Conservation (phyloP, 345 rosid species). For the Pugionium cornutum region DNA sequence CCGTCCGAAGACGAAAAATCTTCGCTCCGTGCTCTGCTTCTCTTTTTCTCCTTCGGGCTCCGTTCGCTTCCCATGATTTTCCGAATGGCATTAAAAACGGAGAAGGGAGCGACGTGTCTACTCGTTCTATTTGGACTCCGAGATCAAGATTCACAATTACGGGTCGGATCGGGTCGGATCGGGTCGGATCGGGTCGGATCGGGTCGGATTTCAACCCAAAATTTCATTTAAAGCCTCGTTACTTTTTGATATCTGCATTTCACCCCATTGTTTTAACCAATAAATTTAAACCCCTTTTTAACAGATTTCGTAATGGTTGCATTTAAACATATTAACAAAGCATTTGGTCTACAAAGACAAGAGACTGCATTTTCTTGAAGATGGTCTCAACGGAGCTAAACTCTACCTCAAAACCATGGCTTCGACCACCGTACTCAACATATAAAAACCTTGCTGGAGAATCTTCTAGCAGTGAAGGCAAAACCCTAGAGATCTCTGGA, state of each 20-base stretch:
- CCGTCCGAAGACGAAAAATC: slow-evolving; percentile 47
- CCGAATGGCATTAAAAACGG: slow-evolving; percentile 2
- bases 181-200: slow-evolving; percentile 29
- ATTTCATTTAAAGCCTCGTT: neutral
- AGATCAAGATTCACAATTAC: neutral
- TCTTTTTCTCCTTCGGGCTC: slow-evolving; percentile 57
- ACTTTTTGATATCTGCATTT: neutral
- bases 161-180: slow-evolving; percentile 32
- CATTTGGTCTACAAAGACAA: slow-evolving; percentile 46
- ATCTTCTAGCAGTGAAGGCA: slow-evolving; percentile 53
- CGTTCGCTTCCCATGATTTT: slow-evolving; percentile 60
- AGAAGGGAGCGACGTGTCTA: neutral
- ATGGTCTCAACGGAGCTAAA: slow-evolving; percentile 58
- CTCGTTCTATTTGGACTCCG: neutral
- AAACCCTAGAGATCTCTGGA: slow-evolving; percentile 45
- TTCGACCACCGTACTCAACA: slow-evolving; percentile 74
- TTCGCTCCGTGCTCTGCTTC: slow-evolving; percentile 49
- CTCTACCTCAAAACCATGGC: slow-evolving; percentile 72
- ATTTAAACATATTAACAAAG: slow-evolving; percentile 25
- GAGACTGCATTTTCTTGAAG: slow-evolving; percentile 53
- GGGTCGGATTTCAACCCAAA: slow-evolving; percentile 1
- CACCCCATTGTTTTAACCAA: neutral
- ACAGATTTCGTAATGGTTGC: too few relatives aligned
- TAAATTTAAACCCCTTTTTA: neutral
- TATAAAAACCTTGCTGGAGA: slow-evolving; percentile 57